Conservation (phyloP, 2,329 filamentous ascomycete genomes). For the Monosporascus ibericus region DNA sequence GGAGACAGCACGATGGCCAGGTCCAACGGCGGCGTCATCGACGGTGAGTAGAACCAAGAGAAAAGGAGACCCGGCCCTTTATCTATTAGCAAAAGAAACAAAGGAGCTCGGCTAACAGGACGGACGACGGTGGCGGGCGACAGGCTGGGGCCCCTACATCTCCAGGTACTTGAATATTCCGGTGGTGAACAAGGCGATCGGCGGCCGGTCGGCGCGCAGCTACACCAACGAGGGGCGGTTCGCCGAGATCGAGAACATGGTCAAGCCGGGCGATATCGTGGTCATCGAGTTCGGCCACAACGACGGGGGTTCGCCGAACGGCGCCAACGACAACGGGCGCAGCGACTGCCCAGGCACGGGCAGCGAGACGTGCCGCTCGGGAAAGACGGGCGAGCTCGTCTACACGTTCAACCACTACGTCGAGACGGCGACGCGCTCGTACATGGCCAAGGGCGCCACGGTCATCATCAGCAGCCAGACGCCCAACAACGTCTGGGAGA, state of each 20-base stretch:
- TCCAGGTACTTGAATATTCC: slow-evolving; percentile 36
- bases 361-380: slow-evolving; percentile 42
- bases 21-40: slow-evolving; percentile 26
- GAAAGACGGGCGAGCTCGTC: slow-evolving; percentile 22
- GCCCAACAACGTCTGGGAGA: slow-evolving; percentile 58
- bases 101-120: too few relatives aligned
- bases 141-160: slow-evolving; percentile 52
- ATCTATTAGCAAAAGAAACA: too few relatives aligned
- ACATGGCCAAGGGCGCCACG: slow-evolving; percentile 48
- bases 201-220: slow-evolving; percentile 55
- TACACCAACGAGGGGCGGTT: slow-evolving; percentile 58
- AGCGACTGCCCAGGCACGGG: slow-evolving; percentile 50
- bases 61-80: not conserved
- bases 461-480: slow-evolving; percentile 55
- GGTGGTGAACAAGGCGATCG: slow-evolving; percentile 56
- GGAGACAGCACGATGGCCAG: slow-evolving; percentile 51
- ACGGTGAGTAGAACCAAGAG: slow-evolving; percentile 28
- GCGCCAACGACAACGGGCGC: slow-evolving; percentile 51
- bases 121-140: not conserved
- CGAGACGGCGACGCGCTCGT: slow-evolving; percentile 19
- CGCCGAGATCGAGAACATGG: slow-evolving; percentile 40
- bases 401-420: slow-evolving; percentile 26
- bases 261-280: slow-evolving; percentile 54
- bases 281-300: slow-evolving; percentile 69
- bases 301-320: slow-evolving; percentile 50